Evolutionary conservation across 768 basidiomycete species (phyloP).

Genomic region (Paxillus ammoniavirescens): DNA sequence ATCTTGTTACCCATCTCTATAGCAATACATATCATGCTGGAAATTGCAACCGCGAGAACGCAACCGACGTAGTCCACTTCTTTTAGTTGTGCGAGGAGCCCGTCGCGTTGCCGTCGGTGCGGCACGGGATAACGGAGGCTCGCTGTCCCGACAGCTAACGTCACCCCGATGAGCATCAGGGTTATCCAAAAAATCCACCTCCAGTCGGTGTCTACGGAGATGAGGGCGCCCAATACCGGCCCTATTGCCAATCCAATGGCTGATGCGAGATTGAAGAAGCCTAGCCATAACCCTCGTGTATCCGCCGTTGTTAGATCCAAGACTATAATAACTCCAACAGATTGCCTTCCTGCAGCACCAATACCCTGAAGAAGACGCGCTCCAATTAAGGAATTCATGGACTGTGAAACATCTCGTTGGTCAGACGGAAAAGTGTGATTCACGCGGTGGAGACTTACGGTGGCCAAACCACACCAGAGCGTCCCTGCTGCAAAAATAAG

Average conservation of each 20-base stretch:
- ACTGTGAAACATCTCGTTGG: conserved; percentile 15
- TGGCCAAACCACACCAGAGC: conserved; percentile 32
- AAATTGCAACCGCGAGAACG: conserved; percentile 31
- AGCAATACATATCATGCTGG: conserved; percentile 35
- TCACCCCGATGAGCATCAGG: conserved; percentile 32
- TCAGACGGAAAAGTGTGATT: conserved; percentile 4
- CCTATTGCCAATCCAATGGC: conserved; percentile 46
- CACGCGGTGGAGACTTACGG: conserved; percentile 17
- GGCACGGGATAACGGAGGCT: conserved; percentile 34
- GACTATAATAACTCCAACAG: conserved; percentile 35
- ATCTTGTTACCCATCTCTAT: conserved; percentile 39
- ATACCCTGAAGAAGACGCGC: conserved; percentile 37
- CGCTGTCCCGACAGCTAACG: conserved; percentile 23
- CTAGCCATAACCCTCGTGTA: conserved; percentile 35
- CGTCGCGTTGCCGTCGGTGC: conserved; percentile 28
- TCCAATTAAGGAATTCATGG: conserved; percentile 33
- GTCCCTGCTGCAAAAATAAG: conserved; percentile 34
- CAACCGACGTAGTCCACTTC: conserved; percentile 35
- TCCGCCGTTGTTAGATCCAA: conserved; percentile 37
- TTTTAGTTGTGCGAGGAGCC: conserved; percentile 31
- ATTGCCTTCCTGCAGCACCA: conserved; percentile 36
- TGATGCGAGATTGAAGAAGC: conserved; percentile 36
- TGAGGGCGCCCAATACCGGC: conserved; percentile 45
- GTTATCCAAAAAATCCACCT: conserved; percentile 49
- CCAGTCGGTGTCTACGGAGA: conserved; percentile 43